These are phyloP conservation scores for Trichophyton equinum DNA, from an alignment of 2,329 filamentous ascomycete genomes.

Conservation along the genomic window DNA sequence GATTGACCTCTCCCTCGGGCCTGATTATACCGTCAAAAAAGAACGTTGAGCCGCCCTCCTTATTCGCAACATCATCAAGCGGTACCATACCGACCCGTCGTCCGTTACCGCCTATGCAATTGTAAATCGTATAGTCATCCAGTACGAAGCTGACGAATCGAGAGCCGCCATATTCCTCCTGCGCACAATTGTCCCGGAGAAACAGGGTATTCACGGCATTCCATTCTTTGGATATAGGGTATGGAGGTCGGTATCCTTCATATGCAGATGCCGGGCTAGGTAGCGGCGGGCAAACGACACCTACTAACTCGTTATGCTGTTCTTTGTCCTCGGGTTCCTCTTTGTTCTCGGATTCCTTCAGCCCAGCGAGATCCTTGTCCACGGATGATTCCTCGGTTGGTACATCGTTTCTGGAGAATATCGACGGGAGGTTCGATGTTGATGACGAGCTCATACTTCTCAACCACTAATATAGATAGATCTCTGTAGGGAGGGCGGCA, in stretches of 20 bases:
- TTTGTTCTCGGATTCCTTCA: neutral
- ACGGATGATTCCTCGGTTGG: neutral
- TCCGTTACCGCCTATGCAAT: constrained; percentile 19
- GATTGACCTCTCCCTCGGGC: constrained; percentile 17
- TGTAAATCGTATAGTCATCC: constrained; percentile 48
- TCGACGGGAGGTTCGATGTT: neutral
- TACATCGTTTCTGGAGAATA: neutral
- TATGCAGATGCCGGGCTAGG: constrained; percentile 20
- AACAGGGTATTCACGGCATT: constrained; percentile 22
- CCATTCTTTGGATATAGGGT: constrained; percentile 19
- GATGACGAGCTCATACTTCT: neutral
- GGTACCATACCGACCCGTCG: constrained; percentile 41
- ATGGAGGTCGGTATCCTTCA: constrained; percentile 13
- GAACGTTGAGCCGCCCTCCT: constrained; percentile 28
- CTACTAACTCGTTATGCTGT: neutral
- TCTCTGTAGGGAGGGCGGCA: neutral
- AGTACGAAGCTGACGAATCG: constrained; percentile 39
- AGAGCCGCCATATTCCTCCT: constrained; percentile 12
- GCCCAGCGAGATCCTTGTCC: neutral
- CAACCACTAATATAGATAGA: too few relatives aligned
- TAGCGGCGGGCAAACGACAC: constrained; percentile 4
- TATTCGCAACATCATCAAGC: constrained; percentile 41
- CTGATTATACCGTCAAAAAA: constrained; percentile 51
- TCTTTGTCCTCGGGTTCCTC: neutral
- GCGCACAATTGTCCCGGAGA: constrained; percentile 9